phyloP scores from a whole-genome alignment of 106 monocot genomes.

The Vanilla planifolia region DNA sequence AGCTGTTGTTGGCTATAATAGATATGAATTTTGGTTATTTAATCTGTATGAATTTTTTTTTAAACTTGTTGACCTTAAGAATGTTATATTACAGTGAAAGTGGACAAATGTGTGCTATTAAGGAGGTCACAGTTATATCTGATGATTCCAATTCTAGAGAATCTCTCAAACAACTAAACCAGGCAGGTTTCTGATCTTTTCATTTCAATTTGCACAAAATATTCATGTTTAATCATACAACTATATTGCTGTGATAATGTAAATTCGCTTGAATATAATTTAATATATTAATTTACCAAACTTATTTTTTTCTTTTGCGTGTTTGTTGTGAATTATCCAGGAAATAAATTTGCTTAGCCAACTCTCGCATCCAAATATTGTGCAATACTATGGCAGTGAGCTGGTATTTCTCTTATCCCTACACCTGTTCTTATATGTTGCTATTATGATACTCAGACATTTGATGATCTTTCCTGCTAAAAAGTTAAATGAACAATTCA shows the following conservation, averaged over 20 bases:
- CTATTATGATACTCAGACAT: too few relatives aligned
- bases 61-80: neutral
- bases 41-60: neutral
- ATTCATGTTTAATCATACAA: too few relatives aligned
- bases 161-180: slow-evolving; percentile 71
- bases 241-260: too few relatives aligned
- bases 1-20: neutral
- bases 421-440: too few relatives aligned
- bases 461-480: too few relatives aligned
- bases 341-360: slow-evolving; percentile 76
- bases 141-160: slow-evolving; percentile 88
- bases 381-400: slow-evolving; percentile 88
- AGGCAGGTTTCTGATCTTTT: slow-evolving; percentile 26
- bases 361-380: slow-evolving; percentile 79
- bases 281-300: too few relatives aligned
- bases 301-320: too few relatives aligned
- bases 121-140: slow-evolving; percentile 74
- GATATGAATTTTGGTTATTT: neutral
- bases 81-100: slow-evolving; percentile 58
- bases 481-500: too few relatives aligned
- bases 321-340: slow-evolving; percentile 23
- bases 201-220: neutral
- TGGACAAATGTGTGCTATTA: slow-evolving; percentile 91
- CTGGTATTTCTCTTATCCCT: too few relatives aligned
- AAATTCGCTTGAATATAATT: too few relatives aligned